A percentile compares a stretch with the other conserved stretches of the same genome.
phyloP scores from a whole-genome alignment of 371 early-diverging fungal species.

The Polyrhizophydium stewartii region DNA sequence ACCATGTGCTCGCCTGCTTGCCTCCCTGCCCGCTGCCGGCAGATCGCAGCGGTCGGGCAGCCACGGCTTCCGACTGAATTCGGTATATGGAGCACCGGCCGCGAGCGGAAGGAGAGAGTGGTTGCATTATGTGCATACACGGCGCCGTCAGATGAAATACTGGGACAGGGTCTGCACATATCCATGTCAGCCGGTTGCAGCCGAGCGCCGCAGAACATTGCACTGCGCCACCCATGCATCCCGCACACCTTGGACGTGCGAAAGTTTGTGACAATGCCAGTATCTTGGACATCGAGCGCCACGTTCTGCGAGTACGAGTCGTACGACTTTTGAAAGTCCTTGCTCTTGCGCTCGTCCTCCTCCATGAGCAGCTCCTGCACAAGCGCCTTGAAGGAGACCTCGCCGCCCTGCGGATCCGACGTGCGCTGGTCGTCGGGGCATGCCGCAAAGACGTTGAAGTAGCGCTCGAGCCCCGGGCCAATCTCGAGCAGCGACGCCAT shows the following conservation, averaged over 20 bases:
- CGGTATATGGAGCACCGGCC: no score
- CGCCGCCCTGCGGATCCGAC: background rate
- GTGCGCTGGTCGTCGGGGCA: slow-evolving; percentile 76
- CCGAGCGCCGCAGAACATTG: no score
- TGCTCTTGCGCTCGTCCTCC: background rate
- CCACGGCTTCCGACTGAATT: no score
- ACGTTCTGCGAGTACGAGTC: background rate
- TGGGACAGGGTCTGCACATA: background rate
- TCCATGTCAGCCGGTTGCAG: no score
- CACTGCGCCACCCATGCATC: no score
- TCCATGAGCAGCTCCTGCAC: background rate
- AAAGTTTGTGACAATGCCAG: background rate
- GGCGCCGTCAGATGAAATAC: background rate
- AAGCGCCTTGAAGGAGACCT: background rate
- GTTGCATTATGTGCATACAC: no score
- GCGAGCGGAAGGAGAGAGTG: no score
- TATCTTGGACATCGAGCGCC: background rate
- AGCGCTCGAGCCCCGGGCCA: slow-evolving; percentile 67
- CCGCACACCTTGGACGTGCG: no score
- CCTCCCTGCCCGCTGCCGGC: no score
- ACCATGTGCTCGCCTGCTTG: no score
- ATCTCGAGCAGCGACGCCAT: slow-evolving; percentile 91
- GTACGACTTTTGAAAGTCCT: slow-evolving; percentile 1
- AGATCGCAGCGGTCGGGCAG: no score
- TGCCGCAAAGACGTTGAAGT: slow-evolving; percentile 87